A percentile compares a stretch with the other conserved stretches of the same genome.
Evolutionary conservation across 768 basidiomycete species (phyloP).

Genomic region (Amanita pallidorosea): DNA sequence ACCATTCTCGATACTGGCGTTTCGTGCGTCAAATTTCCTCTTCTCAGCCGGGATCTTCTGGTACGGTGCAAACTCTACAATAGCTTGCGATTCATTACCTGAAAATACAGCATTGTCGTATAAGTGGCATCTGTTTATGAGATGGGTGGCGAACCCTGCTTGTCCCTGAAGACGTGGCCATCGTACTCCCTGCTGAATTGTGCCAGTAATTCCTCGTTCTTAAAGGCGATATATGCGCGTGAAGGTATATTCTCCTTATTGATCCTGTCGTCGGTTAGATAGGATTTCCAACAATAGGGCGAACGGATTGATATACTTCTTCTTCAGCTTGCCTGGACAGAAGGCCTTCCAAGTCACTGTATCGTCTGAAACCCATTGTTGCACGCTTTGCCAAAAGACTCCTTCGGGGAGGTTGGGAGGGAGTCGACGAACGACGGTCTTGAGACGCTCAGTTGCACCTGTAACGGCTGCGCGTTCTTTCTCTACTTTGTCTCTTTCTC

Average conservation of each 20-base stretch:
- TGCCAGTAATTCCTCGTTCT: slow-evolving; percentile 57
- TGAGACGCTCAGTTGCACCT: slow-evolving; percentile 51
- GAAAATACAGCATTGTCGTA: neutral
- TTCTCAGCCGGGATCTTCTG: slow-evolving; percentile 76
- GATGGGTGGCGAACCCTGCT: slow-evolving; percentile 48
- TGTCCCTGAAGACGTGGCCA: slow-evolving; percentile 87
- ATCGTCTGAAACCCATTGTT: slow-evolving; percentile 73
- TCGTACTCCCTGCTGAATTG: slow-evolving; percentile 78
- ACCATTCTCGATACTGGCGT: slow-evolving; percentile 89
- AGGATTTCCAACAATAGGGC: neutral
- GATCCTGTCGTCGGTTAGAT: slow-evolving; percentile 32
- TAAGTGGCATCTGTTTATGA: neutral
- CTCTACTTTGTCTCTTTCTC: slow-evolving; percentile 24
- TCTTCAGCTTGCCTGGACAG: slow-evolving; percentile 57
- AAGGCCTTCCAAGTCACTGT: slow-evolving; percentile 58
- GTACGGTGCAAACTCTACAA: slow-evolving; percentile 92
- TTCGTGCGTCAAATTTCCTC: slow-evolving; percentile 67
- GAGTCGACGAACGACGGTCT: slow-evolving; percentile 78
- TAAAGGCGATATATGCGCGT: slow-evolving; percentile 89
- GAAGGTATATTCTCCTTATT: slow-evolving; percentile 82
- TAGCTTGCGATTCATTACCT: slow-evolving; percentile 83
- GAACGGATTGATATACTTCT: slow-evolving; percentile 35
- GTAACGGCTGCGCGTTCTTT: slow-evolving; percentile 16
- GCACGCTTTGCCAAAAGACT: slow-evolving; percentile 89
- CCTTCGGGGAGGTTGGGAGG: slow-evolving; percentile 90